Evolutionary conservation across 1,139 yeast species (phyloP), one percentile per base, ranked within the genome.

Genomic region (Diutina scorzettiae): DNA sequence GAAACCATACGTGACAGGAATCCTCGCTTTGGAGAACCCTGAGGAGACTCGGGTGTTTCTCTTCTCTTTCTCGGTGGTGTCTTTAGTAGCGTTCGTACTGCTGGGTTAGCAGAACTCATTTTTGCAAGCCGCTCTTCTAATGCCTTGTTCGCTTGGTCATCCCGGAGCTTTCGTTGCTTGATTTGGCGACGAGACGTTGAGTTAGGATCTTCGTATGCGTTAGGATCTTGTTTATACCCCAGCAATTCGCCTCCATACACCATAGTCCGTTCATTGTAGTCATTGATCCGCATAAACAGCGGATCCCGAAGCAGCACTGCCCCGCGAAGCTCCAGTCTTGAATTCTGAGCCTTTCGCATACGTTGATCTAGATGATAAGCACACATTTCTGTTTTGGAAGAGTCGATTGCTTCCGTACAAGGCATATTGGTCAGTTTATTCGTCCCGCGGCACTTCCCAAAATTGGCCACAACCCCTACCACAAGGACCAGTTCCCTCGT

Each of bases 381-480:
- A 58, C 97, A 89, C 45, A 76, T 68, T 14, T 70, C 71, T 2
- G 73, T 63, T 41, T 64, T 65, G 11, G 68, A 59, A 27, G 57
- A 59, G 53, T 86, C 76, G 8, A 86, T 71, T 43, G 83, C 78
- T 12, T 71, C 64, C 9, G 63, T 62, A 59, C 97, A 89, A 11
- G 28, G 28, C 4, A 19, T 5, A 5, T 34, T 14, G 2, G 27
- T n/a, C 7, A 16, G 12, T 14, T 23, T n/a, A 3, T 58, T 53
- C 1, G 78, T 76, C 41, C 68, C 73, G 20, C 29, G 21, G 56
- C 98, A 91, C 44, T 64, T 64, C 0, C 85, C 94, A 44, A 81
- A 71, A 53, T 86, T 77, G 44, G 72, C 68, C n/a, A 86, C 66
- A 28, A 69, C 63, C 0, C 95, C 98, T 37, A 91, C 66, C 51